Evolutionary conservation across 129 eudicot genomes (phyloP).

Genomic region (Chrysanthemum seticuspe): DNA sequence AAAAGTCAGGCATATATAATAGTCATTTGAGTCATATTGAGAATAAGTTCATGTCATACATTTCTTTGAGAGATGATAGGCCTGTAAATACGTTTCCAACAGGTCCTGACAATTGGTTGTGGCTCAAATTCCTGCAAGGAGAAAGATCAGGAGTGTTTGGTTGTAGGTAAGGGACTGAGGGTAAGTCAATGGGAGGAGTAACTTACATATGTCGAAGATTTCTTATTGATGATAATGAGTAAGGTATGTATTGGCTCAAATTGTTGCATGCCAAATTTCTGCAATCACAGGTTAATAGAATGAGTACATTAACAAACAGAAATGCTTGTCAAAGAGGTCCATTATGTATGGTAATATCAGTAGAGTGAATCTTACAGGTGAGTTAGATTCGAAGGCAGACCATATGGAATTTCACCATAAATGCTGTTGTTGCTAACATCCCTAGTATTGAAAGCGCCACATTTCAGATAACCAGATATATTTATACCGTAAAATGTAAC

Average conservation of each 20-base stretch:
- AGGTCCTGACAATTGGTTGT: conserved; percentile 70
- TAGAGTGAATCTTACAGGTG: conserved; percentile 59
- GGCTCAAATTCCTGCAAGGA: conserved; percentile 84
- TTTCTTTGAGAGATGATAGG: conserved; percentile 53
- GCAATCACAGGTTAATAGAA: conserved; percentile 24
- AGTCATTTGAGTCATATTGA: conserved; percentile 18
- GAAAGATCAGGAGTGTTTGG: conserved; percentile 25
- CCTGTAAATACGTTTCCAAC: conserved; percentile 75
- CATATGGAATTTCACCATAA: conserved; percentile 64
- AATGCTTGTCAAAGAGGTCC: conserved; percentile 2
- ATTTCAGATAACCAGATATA: not conserved
- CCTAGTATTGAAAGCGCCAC: conserved; percentile 36
- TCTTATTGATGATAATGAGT: conserved; percentile 55
- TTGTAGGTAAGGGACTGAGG: conserved; percentile 6
- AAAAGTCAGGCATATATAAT: not conserved
- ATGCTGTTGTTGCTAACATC: conserved; percentile 79
- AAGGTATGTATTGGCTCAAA: conserved; percentile 63
- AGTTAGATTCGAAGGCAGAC: conserved; percentile 75
- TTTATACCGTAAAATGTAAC: not conserved
- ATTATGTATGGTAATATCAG: conserved; percentile 3
- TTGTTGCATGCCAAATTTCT: conserved; percentile 89
- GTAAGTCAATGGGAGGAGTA: not conserved
- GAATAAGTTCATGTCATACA: conserved; percentile 46
- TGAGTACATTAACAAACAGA: not conserved
- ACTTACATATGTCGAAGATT: conserved; percentile 78